Percentiles rank a stretch among this genome's conserved stretches.
phyloP scores from a whole-genome alignment of 2,329 filamentous ascomycete species.

The Calonectria henricotiae region DNA sequence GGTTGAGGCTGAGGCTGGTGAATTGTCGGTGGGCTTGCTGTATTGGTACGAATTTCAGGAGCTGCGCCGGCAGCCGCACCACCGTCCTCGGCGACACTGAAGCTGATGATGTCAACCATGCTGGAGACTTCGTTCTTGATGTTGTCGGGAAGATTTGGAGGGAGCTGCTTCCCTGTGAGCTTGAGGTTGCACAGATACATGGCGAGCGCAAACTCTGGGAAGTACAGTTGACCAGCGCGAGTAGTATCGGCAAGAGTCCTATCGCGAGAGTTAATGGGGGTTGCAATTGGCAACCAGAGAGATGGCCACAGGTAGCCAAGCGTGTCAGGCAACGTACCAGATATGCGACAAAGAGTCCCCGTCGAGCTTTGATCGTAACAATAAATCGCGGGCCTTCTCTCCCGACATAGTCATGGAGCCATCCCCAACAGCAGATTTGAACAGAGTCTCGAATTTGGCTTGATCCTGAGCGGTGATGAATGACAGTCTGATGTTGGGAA shows the following conservation, averaged over 20 bases:
- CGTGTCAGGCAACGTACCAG: conserved; percentile 74
- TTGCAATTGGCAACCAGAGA: not conserved
- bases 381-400: conserved; percentile 91
- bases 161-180: conserved; percentile 88
- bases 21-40: conserved; percentile 68
- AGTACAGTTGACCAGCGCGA: conserved; percentile 94
- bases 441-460: conserved; percentile 96
- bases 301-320: not conserved
- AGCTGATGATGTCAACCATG: conserved; percentile 99
- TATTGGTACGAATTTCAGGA: conserved; percentile 76
- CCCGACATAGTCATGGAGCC: conserved; percentile 89
- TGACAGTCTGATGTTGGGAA: conserved; percentile 93
- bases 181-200: conserved; percentile 99
- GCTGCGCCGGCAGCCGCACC: conserved; percentile 70
- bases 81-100: conserved; percentile 86
- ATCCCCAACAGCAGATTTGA: conserved; percentile 94
- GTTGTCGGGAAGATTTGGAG: conserved; percentile 82
- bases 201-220: conserved; percentile 96
- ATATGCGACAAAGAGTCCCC: conserved; percentile 93
- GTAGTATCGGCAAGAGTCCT: conserved; percentile 96
- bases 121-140: conserved; percentile 98
- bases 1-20: conserved; percentile 83
- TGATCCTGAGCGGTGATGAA: conserved; percentile 98
- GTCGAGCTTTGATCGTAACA: conserved; percentile 89
- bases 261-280: conserved; percentile 42